Evolutionary conservation across 75 land plant species (phyloP).

Genomic region (Picea glauca): DNA sequence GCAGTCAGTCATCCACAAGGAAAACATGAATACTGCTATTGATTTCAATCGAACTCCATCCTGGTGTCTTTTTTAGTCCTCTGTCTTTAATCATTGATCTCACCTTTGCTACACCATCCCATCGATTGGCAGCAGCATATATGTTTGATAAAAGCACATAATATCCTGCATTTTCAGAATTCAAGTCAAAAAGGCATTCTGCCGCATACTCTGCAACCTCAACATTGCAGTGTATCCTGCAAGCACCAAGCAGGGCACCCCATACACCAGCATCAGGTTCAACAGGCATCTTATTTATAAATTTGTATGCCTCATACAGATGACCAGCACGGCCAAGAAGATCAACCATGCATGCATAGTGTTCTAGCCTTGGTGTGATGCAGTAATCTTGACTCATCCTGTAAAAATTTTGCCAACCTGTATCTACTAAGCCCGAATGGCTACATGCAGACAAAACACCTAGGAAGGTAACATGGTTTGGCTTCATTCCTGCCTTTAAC

Average conservation of each 20-base stretch:
- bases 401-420: constrained; percentile 14
- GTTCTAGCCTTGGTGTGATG: constrained; percentile 17
- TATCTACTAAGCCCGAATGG: constrained; percentile 25
- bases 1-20: constrained; percentile 12
- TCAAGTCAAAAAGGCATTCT: constrained; percentile 7
- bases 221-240: constrained; percentile 18
- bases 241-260: constrained; percentile 28
- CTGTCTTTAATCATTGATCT: constrained; percentile 5
- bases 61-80: constrained; percentile 21
- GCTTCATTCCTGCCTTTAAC: constrained; percentile 16
- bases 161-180: constrained; percentile 9
- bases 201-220: constrained; percentile 9
- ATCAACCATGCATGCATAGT: constrained; percentile 38
- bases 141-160: constrained; percentile 27
- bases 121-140: constrained; percentile 14
- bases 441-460: constrained; percentile 29
- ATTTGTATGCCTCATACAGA: constrained; percentile 19
- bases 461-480: constrained; percentile 23
- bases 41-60: constrained; percentile 18
- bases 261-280: constrained; percentile 12
- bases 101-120: constrained; percentile 13
- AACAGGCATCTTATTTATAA: constrained; percentile 14
- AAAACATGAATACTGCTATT: constrained; percentile 10
- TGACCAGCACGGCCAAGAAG: constrained; percentile 21
- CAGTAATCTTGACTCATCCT: constrained; percentile 6